Conservation (phyloP, 306 rosid species). For the Crataegus laevigata region DNA sequence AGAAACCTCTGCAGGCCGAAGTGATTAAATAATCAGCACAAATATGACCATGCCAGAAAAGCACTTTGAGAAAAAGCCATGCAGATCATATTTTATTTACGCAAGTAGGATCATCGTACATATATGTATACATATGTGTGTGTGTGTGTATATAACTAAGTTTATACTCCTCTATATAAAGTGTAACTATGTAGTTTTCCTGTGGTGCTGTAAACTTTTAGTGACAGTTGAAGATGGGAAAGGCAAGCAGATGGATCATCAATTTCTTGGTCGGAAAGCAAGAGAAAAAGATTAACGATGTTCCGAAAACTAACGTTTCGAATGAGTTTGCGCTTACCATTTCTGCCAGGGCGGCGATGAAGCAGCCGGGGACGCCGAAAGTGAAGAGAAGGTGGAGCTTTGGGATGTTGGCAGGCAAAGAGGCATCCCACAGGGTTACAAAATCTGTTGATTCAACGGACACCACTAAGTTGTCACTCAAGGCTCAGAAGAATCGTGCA, state of each 20-base stretch:
- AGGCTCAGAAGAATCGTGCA: constrained; percentile 22
- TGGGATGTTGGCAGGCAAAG: constrained; percentile 37
- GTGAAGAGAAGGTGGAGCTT: constrained; percentile 74
- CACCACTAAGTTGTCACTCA: constrained; percentile 20
- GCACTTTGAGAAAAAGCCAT: not conserved
- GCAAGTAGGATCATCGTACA: not conserved
- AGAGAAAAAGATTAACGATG: constrained; percentile 30
- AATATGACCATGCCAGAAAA: constrained; percentile 10
- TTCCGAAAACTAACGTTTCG: not conserved
- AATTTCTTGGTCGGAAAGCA: constrained; percentile 58
- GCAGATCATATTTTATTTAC: constrained; percentile 2
- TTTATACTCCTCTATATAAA: not conserved
- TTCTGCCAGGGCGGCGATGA: constrained; percentile 5
- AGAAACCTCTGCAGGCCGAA: constrained; percentile 54
- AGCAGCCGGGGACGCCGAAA: constrained; percentile 21
- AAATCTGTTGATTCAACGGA: constrained; percentile 46
- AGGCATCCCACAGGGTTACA: constrained; percentile 31
- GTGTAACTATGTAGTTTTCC: not conserved
- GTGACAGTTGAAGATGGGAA: constrained; percentile 41
- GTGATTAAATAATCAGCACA: constrained; percentile 16
- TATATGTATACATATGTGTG: no score
- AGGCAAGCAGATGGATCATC: constrained; percentile 73
- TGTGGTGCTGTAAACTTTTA: not conserved
- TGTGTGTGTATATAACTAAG: no score
- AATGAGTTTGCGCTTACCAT: not conserved